A percentile compares a stretch with the other conserved stretches of the same genome.
Conservation (phyloP, 345 rosid genomes). For the Ceriops tagal region DNA sequence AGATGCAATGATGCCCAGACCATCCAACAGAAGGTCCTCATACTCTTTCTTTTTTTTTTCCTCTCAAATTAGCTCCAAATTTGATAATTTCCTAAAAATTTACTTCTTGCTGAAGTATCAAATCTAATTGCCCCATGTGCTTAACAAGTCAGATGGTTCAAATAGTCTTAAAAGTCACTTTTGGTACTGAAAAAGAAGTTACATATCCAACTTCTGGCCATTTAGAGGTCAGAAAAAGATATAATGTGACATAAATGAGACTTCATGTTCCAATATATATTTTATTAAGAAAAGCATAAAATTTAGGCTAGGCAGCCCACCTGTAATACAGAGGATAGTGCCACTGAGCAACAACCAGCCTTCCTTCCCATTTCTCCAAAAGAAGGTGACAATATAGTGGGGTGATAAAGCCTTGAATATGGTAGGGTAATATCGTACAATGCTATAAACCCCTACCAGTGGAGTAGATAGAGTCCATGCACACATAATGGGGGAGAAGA, state of each 20-base stretch:
- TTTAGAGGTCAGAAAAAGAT: not conserved
- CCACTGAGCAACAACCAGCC: slow-evolving; percentile 86
- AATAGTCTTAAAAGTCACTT: no score
- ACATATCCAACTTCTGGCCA: not conserved
- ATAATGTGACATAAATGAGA: not conserved
- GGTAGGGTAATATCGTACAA: slow-evolving; percentile 57
- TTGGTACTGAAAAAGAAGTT: no score
- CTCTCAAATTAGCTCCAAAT: not conserved
- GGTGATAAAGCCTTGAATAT: slow-evolving; percentile 84
- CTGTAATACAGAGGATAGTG: slow-evolving; percentile 81
- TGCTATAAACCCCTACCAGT: slow-evolving; percentile 69
- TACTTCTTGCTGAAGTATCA: not conserved
- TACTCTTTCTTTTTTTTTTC: not conserved
- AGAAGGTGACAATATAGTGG: slow-evolving; percentile 54
- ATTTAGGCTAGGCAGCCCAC: slow-evolving; percentile 25
- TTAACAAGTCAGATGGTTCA: not conserved
- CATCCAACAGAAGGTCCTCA: not conserved
- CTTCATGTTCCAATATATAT: no score
- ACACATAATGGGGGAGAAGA: slow-evolving; percentile 79
- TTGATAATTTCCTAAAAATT: not conserved
- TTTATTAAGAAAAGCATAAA: not conserved
- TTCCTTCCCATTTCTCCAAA: slow-evolving; percentile 57
- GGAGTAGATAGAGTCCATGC: slow-evolving; percentile 83
- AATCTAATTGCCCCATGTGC: not conserved
- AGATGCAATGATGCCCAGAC: not conserved